Evolutionary conservation across 2,329 filamentous ascomycete species (phyloP), one percentile per base, ranked within the genome.

Genomic region (Acrodontium crateriforme): DNA sequence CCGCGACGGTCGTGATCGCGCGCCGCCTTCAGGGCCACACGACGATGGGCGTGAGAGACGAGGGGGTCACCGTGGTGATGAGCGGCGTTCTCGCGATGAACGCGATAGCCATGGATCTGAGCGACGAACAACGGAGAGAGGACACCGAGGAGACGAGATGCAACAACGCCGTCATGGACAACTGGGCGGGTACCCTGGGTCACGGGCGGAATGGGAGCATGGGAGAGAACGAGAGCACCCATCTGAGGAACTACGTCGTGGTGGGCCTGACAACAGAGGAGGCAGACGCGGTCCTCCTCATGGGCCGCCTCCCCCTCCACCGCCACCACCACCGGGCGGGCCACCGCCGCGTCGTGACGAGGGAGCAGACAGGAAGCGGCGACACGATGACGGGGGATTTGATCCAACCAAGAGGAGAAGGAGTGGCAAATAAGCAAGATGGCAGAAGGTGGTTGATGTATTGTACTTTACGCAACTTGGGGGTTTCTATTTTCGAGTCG

Each of bases 311-410:
- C 16, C 9, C 3, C 25, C 14, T 10, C 10, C 20, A 7, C 25
- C 24, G 14, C 7, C 29, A 6, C 18, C 22, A 12, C 15, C 14
- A 4, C 9, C 18, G 17, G 9, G 18, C 14, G 18, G 29, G 30
- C 14, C 18, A 27, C 17, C 28, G 22, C 6, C 16, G 35, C 25
- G 36, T 35, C 6, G 34, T 35, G 14, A 29, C 29, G n/a, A 35
- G 30, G 9, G 38, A 40, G 38, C 38, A 28, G 39, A 33, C 9
- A 38, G 46, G 23, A 50, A 50, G 38, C 40, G 45, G 8, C 34
- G 44, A 27, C 44, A 45, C 23, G 46, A 50, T 13, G 46, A 49
- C 6, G 27, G 25, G 13, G 35, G 32, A 18, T 44, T 41, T 29
- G 43, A 39, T 22, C 28, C 21, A 10, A 15, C 35, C 7, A 46